phyloP scores from a whole-genome alignment of 257 asterid genomes.

The Catharanthus roseus region DNA sequence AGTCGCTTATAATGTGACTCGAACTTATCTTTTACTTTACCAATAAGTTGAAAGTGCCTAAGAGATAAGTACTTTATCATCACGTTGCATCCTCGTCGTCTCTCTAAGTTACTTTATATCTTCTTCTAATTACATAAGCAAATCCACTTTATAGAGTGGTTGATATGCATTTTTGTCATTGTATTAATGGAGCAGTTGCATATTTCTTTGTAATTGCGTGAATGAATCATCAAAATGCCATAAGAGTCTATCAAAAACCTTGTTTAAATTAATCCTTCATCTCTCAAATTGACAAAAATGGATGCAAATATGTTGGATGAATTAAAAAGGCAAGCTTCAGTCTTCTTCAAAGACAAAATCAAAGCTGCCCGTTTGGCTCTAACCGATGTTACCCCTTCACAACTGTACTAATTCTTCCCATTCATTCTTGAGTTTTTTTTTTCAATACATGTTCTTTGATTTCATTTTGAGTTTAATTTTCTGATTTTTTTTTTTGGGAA shows the following conservation, averaged over 20 bases:
- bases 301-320: constrained; percentile 48
- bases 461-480: not conserved
- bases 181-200: constrained; percentile 72
- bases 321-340: constrained; percentile 76
- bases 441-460: not conserved
- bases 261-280: not conserved
- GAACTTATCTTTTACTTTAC: no score
- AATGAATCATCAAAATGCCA: not conserved
- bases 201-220: constrained; percentile 32
- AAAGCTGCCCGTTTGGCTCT: constrained; percentile 75
- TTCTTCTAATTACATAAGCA: constrained; percentile 22
- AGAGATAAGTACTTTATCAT: no score
- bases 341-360: constrained; percentile 77
- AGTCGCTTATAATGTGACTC: no score
- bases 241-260: not conserved
- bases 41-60: no score
- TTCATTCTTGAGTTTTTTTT: not conserved
- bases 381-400: constrained; percentile 64
- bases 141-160: constrained; percentile 33
- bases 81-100: no score
- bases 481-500: not conserved
- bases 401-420: constrained; percentile 51
- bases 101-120: constrained; percentile 14
- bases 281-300: constrained; percentile 8
- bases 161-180: constrained; percentile 18